Evolutionary conservation across 257 asterid genomes (phyloP).

Genomic region (Forsythia suspensa): DNA sequence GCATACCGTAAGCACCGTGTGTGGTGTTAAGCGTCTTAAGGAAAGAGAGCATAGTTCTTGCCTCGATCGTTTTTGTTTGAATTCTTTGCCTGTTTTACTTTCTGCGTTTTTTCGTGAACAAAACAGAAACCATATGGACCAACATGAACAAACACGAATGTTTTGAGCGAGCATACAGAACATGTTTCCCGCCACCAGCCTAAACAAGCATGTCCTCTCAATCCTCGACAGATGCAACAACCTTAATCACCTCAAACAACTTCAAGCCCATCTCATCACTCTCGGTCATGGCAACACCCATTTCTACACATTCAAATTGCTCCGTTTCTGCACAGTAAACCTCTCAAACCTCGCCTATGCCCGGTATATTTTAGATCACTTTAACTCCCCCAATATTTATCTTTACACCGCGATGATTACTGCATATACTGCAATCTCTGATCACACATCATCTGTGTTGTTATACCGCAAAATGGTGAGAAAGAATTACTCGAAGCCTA

Average conservation of each 20-base stretch:
- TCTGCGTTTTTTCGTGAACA: no score
- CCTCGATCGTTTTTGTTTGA: no score
- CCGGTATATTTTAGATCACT: constrained; percentile 63
- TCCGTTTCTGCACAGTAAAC: constrained; percentile 59
- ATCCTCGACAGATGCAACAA: constrained; percentile 53
- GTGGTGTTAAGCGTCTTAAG: no score
- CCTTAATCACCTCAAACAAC: constrained; percentile 65
- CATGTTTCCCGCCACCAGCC: constrained; percentile 45
- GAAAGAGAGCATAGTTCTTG: no score
- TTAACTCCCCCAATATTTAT: constrained; percentile 48
- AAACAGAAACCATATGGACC: no score
- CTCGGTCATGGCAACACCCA: constrained; percentile 66
- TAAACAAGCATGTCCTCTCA: constrained; percentile 45
- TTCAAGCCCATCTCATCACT: constrained; percentile 63
- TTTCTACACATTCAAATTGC: constrained; percentile 74
- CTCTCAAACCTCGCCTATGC: constrained; percentile 57
- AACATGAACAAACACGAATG: no score
- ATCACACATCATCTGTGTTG: constrained; percentile 49
- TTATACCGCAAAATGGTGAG: constrained; percentile 64
- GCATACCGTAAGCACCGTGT: no score
- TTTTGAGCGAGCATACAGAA: background rate
- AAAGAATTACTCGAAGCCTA: constrained; percentile 51
- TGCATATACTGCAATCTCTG: constrained; percentile 41
- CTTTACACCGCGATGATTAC: constrained; percentile 60
- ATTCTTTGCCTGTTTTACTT: no score